These are phyloP conservation scores for Apophysomyces ossiformis DNA, from an alignment of 371 early-diverging fungal species.

Conservation along the genomic window DNA sequence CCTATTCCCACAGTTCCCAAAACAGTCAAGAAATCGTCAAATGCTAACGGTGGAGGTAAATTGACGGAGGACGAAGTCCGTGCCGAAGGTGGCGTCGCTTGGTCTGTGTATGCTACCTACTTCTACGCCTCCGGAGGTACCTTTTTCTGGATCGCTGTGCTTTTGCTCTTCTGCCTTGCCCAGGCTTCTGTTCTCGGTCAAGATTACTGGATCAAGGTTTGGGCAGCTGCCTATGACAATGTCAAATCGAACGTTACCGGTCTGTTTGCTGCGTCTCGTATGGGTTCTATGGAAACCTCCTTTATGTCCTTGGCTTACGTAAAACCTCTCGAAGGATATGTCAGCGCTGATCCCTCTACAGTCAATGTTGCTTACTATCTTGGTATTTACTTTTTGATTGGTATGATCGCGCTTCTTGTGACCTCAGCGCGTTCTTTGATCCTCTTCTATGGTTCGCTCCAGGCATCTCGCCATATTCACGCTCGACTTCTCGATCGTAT, in stretches of 20 bases:
- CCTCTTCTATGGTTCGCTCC: slow-evolving; percentile 34
- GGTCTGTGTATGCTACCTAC: slow-evolving; percentile 56
- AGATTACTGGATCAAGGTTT: slow-evolving; percentile 19
- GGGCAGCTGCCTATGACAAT: slow-evolving; percentile 10
- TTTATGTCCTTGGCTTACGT: not conserved
- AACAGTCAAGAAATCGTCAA: slow-evolving; percentile 22
- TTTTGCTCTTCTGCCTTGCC: slow-evolving; percentile 41
- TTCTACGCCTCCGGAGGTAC: slow-evolving; percentile 59
- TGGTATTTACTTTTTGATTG: slow-evolving; percentile 38
- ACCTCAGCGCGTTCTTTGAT: slow-evolving; percentile 23
- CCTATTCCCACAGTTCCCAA: slow-evolving; percentile 28
- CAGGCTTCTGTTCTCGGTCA: slow-evolving; percentile 27
- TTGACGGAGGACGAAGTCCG: slow-evolving; percentile 62
- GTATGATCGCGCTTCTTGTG: slow-evolving; percentile 26
- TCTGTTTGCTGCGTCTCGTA: slow-evolving; percentile 25
- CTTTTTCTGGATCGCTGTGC: slow-evolving; percentile 41
- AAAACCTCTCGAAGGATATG: not conserved
- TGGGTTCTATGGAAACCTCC: slow-evolving; percentile 1
- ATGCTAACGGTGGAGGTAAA: slow-evolving; percentile 37
- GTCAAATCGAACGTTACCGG: slow-evolving; percentile 7
- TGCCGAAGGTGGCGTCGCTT: slow-evolving; percentile 54
- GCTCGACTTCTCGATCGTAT: slow-evolving; percentile 56
- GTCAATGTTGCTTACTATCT: slow-evolving; percentile 36
- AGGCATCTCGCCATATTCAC: slow-evolving; percentile 45
- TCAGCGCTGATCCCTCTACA: slow-evolving; percentile 26